Conservation (phyloP, 257 asterid genomes). For the Salvia splendens region DNA sequence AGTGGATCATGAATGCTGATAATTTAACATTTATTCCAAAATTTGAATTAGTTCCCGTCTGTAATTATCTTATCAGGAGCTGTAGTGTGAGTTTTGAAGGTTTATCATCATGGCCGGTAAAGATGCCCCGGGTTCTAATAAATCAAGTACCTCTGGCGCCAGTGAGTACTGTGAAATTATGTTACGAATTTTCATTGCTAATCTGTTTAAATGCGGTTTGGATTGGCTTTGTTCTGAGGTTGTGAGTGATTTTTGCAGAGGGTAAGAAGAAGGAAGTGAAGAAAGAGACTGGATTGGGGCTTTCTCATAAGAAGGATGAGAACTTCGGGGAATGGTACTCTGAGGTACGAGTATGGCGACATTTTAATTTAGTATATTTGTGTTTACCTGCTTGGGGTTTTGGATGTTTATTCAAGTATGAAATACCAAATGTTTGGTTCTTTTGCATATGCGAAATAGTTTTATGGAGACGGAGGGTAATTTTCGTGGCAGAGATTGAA, state of each 20-base stretch:
- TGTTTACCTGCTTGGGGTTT: constrained; percentile 2
- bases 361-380: constrained; percentile 1
- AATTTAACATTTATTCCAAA: not conserved
- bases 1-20: not conserved
- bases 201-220: not conserved
- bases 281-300: constrained; percentile 94
- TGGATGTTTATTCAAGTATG: constrained; percentile 12
- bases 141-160: constrained; percentile 35
- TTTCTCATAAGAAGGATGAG: constrained; percentile 75
- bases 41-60: constrained; percentile 5
- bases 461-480: too few species aligned
- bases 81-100: constrained; percentile 23
- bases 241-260: constrained; percentile 43
- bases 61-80: constrained; percentile 6
- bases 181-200: not conserved
- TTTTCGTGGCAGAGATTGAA: not conserved
- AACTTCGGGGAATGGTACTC: constrained; percentile 99
- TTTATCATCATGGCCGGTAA: constrained; percentile 42
- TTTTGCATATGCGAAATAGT: too few species aligned
- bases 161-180: constrained; percentile 39
- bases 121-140: constrained; percentile 29
- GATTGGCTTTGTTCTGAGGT: constrained; percentile 12
- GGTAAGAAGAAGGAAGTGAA: constrained; percentile 92
- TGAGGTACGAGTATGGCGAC: constrained; percentile 58
- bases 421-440: not conserved